A percentile compares a stretch with the other conserved stretches of the same genome.
Conservation (phyloP, 2,329 filamentous ascomycete genomes). For the Ceratocystis ficicola region DNA sequence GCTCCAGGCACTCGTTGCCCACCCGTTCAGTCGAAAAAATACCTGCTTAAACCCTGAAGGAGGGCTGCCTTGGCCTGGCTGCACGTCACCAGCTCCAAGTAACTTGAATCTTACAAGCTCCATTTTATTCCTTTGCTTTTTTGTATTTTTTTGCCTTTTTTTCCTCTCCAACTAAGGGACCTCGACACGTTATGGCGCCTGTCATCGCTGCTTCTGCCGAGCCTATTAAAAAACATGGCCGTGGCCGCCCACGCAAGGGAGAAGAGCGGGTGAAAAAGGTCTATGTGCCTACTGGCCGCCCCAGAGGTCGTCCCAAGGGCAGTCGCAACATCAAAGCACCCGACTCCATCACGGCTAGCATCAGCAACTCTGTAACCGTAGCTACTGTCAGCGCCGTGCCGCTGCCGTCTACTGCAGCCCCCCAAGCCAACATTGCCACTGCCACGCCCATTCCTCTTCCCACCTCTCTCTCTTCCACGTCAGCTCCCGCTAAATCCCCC, state of each 20-base stretch:
- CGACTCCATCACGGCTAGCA: constrained; percentile 15
- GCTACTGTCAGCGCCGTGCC: background rate
- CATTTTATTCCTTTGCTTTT: background rate
- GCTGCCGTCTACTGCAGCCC: background rate
- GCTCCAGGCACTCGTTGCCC: background rate
- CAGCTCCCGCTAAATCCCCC: too few relatives aligned
- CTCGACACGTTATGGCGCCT: constrained; percentile 23
- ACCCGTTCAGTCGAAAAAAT: background rate
- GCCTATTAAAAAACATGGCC: constrained; percentile 26
- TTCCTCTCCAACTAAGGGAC: background rate
- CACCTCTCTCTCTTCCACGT: background rate
- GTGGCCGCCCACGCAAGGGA: constrained; percentile 32
- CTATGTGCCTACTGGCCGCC: constrained; percentile 32
- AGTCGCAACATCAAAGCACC: constrained; percentile 25
- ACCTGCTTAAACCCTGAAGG: background rate
- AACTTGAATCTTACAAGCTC: background rate
- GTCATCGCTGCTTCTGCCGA: constrained; percentile 21
- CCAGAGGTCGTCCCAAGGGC: constrained; percentile 35
- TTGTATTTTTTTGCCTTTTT: background rate
- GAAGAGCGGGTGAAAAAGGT: constrained; percentile 33
- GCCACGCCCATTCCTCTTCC: background rate
- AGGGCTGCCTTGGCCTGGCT: background rate
- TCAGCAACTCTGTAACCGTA: constrained; percentile 2
- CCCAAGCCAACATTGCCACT: background rate
- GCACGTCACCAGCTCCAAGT: background rate